Conservation (phyloP, 129 eudicot genomes). For the Helianthus tuberosus region DNA sequence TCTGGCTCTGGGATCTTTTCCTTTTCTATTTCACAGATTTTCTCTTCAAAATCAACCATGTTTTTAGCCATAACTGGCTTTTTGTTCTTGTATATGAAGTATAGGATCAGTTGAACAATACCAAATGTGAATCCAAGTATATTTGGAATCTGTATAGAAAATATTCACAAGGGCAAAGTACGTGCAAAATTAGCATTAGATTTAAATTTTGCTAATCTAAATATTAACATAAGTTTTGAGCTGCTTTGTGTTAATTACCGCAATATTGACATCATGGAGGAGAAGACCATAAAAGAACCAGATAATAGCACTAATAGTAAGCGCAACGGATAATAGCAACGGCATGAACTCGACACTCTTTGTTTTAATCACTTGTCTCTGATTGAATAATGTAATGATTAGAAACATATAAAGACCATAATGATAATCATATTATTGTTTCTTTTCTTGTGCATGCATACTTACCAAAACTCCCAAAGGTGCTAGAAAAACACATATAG, state of each 20-base stretch:
- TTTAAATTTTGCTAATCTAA: neutral
- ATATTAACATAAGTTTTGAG: neutral
- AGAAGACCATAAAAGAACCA: slow-evolving; percentile 35
- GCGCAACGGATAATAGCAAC: slow-evolving; percentile 25
- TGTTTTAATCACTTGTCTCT: slow-evolving; percentile 37
- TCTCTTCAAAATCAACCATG: neutral
- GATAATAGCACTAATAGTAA: slow-evolving; percentile 26
- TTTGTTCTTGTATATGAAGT: slow-evolving; percentile 30
- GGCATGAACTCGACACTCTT: slow-evolving; percentile 43
- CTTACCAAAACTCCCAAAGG: slow-evolving; percentile 74
- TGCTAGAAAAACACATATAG: slow-evolving; percentile 58
- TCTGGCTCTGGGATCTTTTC: slow-evolving; percentile 22
- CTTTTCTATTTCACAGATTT: slow-evolving; percentile 13
- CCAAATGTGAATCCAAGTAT: slow-evolving; percentile 37
- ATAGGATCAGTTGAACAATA: slow-evolving; percentile 28
- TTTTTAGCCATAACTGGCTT: slow-evolving; percentile 13
- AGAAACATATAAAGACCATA: neutral
- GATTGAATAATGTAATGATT: neutral
- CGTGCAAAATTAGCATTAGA: neutral
- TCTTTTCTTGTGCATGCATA: neutral
- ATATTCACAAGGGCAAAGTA: neutral
- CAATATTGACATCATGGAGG: slow-evolving; percentile 30
- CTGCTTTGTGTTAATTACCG: slow-evolving; percentile 11
- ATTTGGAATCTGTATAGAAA: slow-evolving; percentile 33
- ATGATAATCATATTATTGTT: neutral